Evolutionary conservation across 2,329 filamentous ascomycete species (phyloP).

Genomic region (Botrytis tulipae): DNA sequence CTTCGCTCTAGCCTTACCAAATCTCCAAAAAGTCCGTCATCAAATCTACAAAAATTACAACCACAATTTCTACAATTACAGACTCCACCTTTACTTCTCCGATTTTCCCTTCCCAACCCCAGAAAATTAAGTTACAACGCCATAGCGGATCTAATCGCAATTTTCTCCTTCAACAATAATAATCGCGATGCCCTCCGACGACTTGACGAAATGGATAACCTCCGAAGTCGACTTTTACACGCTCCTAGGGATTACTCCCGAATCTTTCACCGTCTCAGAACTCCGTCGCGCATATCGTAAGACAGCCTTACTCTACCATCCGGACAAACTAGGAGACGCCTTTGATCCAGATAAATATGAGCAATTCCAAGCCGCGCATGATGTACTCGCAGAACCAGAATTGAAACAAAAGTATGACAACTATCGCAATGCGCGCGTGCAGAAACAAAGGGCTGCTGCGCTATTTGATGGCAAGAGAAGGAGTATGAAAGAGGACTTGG

Average conservation of each 20-base stretch:
- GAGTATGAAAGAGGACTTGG: conserved; percentile 82
- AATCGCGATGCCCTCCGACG: conserved; percentile 36
- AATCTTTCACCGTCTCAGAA: conserved; percentile 33
- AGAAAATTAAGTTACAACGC: not conserved
- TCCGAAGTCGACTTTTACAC: conserved; percentile 40
- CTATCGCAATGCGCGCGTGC: conserved; percentile 66
- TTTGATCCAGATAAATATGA: conserved; percentile 84
- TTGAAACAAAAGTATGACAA: conserved; percentile 77
- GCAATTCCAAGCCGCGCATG: conserved; percentile 79
- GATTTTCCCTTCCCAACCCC: not conserved
- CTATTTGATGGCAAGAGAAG: conserved; percentile 70
- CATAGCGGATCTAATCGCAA: no score
- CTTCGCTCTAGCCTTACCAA: not conserved
- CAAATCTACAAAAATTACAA: not conserved
- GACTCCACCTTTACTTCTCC: not conserved
- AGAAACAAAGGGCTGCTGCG: conserved; percentile 68
- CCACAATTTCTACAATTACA: not conserved
- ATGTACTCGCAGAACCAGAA: conserved; percentile 70
- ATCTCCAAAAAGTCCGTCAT: not conserved
- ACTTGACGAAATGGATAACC: conserved; percentile 37
- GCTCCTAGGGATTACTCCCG: conserved; percentile 35
- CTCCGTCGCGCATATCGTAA: conserved; percentile 67
- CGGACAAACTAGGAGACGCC: conserved; percentile 77
- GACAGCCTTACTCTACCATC: conserved; percentile 85
- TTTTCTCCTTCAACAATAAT: not conserved